Evolutionary conservation across 1,284 basidiomycete species (phyloP), one percentile per base, ranked within the genome.

Genomic region (Trichosporon asahii): DNA sequence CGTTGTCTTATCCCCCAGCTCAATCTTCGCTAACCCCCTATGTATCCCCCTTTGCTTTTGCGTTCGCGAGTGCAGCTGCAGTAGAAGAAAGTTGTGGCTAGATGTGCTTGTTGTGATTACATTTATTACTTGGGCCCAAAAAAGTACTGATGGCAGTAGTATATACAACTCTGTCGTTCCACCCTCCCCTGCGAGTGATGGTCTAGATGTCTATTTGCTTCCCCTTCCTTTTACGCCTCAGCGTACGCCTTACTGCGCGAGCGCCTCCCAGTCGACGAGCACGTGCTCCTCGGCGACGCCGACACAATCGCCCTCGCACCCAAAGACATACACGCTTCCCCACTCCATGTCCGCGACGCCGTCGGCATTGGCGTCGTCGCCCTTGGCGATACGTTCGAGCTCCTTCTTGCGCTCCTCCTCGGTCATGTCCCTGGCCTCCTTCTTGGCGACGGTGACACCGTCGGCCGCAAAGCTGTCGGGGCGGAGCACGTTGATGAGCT

Each of bases 241-340:
- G 44, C 44, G 44, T 14, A 2, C 9, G 7, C 5, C 14, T n/a
- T 61, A 61, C 18, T 61, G 57, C 57, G 57, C 57, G 8, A 61
- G 57, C 57, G 74, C 68, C 73, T 84, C 83, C 82, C 82, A 84
- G 72, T 85, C 84, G 35, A 84, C 80, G 1, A 79, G 82, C 18
- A 84, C 82, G 77, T 78, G 83, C 68, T 85, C 84, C 69, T 85
- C 83, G 12, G 74, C 72, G 57, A 82, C 76, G 9, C 83, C 83
- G 11, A 80, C 78, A 71, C 84, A 85, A 70, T 84, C 83, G 18
- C 60, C 70, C 70, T 80, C 72, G 72, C 84, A 85, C 3, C 77
- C 80, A 72, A 82, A 85, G 7, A 84, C 80, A 70, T 82, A 72
- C 21, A 84, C 72, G 18, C 73, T 82, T 1, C 84, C 84, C 84